Base-by-base conservation (phyloP, 208 protist genomes). In the Trypanosoma platydactyli region DNA sequence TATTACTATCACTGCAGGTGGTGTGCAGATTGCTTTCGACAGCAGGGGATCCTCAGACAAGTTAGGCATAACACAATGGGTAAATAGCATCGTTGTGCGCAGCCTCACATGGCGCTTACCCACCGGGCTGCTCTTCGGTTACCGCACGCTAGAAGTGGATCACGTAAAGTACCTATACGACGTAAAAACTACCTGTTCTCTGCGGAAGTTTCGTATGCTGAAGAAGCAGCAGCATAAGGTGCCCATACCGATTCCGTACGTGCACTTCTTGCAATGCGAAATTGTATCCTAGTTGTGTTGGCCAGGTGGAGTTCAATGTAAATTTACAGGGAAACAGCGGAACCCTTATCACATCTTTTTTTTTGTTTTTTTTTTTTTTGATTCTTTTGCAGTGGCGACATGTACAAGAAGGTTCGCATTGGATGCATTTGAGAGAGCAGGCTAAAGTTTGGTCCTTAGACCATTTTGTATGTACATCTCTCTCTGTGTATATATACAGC, bases 101-200 rank as follows among this genome's bases (percentile, higher is more conserved):
- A 92, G 85, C 54, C 69, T 95, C 20, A 80, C 79, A 9, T 95
- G 90, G 90, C 75, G 88, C 59, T 78, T 95, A 46, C 61, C 62
- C 4, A 59, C 80, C 33, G 48, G 73, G 0, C 71, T 84, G 9
- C 58, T 84, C 20, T 73, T 88, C 25, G 81, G 81, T n/a, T 81
- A 76, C 27, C 24, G 59, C 1, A 53, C 49, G 35, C 46, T 93
- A 30, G 84, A 93, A 9, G 79, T 94, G n/a, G 85, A 89, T 29
- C 88, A 83, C 60, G 64, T 94, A 2, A 85, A 93, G 70, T 92
- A 94, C 60, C 59, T 94, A 20, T 95, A 92, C 63, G 65, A 77
- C 35, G 64, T 88, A 33, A 92, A 92, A 70, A 82, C 76, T 22
- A 78, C 68, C 2, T 92, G 87, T 62, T 81, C 68, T 16, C 40